A percentile compares a stretch with the other conserved stretches of the same genome.
Evolutionary conservation across 2,329 filamentous ascomycete genomes (phyloP).

Genomic region (Aureobasidium vineae): DNA sequence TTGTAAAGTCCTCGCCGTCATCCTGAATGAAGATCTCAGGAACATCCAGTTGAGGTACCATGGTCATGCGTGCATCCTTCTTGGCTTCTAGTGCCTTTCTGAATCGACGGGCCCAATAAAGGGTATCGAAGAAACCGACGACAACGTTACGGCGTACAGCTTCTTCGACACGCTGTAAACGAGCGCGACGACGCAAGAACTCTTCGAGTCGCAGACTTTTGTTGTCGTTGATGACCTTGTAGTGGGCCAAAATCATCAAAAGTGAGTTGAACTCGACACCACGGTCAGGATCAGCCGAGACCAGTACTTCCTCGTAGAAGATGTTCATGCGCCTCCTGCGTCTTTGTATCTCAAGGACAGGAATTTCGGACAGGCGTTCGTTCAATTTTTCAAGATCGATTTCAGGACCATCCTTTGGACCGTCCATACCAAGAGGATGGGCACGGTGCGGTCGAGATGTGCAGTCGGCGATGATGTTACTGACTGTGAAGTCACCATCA

Average conservation of each 20-base stretch:
- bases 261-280: conserved; percentile 91
- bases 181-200: conserved; percentile 83
- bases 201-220: conserved; percentile 89
- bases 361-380: conserved; percentile 67
- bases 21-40: conserved; percentile 91
- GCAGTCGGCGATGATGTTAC: conserved; percentile 83
- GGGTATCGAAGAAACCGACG: conserved; percentile 90
- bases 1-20: conserved; percentile 51
- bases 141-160: conserved; percentile 88
- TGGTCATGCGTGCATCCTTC: conserved; percentile 69
- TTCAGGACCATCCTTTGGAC: conserved; percentile 34
- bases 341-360: conserved; percentile 69
- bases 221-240: conserved; percentile 98
- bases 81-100: conserved; percentile 71
- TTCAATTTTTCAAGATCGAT: conserved; percentile 77
- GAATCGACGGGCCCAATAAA: conserved; percentile 85
- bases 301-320: conserved; percentile 97
- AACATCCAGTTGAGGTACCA: conserved; percentile 64
- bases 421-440: conserved; percentile 50
- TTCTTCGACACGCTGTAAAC: conserved; percentile 91
- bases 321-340: conserved; percentile 78
- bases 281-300: conserved; percentile 82
- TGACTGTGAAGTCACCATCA: conserved; percentile 81
- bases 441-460: conserved; percentile 53
- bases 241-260: conserved; percentile 93